Conservation (phyloP, 2,329 filamentous ascomycete species). For the Xylaria sp. region DNA sequence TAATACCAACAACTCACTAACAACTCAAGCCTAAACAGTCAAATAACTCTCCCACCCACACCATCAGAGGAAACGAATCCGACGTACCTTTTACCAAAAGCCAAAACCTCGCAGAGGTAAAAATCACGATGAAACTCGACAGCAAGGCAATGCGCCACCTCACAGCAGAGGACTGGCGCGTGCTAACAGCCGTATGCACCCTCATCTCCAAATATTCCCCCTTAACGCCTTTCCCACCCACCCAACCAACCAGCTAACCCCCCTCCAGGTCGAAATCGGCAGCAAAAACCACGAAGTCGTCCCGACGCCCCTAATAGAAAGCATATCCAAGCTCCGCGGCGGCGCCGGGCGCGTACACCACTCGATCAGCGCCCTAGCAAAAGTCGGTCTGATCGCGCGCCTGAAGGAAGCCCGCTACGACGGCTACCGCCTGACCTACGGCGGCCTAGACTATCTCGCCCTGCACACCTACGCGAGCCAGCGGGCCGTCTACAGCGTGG, state of each 20-base stretch:
- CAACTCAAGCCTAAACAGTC: not conserved
- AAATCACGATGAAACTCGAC: constrained; percentile 85
- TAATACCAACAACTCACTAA: not conserved
- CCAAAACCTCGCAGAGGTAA: not conserved
- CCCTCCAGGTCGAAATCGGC: constrained; percentile 83
- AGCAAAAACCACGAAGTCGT: constrained; percentile 98
- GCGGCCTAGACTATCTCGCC: constrained; percentile 96
- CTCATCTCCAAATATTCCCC: constrained; percentile 33
- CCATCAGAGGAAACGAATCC: not conserved
- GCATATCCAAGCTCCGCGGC: constrained; percentile 82
- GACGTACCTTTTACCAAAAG: not conserved
- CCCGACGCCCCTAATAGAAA: constrained; percentile 87
- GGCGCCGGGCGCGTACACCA: constrained; percentile 83
- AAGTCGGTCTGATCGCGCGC: constrained; percentile 88
- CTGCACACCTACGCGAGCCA: constrained; percentile 87
- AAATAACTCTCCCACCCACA: not conserved
- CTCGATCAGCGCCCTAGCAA: constrained; percentile 90
- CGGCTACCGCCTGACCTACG: constrained; percentile 95
- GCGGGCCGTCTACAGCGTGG: constrained; percentile 88
- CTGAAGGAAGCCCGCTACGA: constrained; percentile 98
- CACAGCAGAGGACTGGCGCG: constrained; percentile 91
- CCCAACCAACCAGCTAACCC: constrained; percentile 23
- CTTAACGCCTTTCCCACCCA: constrained; percentile 46
- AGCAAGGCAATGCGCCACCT: constrained; percentile 94
- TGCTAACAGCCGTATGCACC: constrained; percentile 83